Percentiles rank a stretch among this genome's conserved stretches.
Conservation (phyloP, 106 monocot species). For the Dendrobium officinale region DNA sequence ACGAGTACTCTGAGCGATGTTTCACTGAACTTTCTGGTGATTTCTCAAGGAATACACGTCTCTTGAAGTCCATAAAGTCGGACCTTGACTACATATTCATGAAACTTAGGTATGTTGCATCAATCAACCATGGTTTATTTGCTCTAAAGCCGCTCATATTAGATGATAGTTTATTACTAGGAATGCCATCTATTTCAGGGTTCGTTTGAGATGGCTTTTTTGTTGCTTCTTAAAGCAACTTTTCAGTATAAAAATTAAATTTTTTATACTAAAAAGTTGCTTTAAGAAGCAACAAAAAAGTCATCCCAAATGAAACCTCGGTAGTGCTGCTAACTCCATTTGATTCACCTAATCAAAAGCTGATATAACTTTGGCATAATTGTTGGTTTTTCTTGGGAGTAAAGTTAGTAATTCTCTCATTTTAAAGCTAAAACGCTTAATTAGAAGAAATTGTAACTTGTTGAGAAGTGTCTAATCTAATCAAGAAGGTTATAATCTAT, state of each 20-base stretch:
- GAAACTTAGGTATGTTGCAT: constrained; percentile 58
- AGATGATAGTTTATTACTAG: background rate
- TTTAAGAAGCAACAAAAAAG: too few relatives aligned
- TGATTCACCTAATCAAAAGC: too few relatives aligned
- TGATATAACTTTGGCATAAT: background rate
- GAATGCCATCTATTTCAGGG: too few relatives aligned
- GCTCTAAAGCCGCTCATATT: background rate
- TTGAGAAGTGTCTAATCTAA: background rate
- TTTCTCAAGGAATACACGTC: constrained; percentile 63
- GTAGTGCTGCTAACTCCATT: too few relatives aligned
- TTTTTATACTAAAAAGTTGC: too few relatives aligned
- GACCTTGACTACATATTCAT: constrained; percentile 88
- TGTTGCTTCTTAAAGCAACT: too few relatives aligned
- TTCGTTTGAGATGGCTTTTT: too few relatives aligned
- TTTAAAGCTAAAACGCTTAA: background rate
- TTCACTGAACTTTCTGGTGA: constrained; percentile 69
- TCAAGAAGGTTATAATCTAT: background rate
- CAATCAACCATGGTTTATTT: background rate
- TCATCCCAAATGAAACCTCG: too few relatives aligned
- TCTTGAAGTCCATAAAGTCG: constrained; percentile 80
- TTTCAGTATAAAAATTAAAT: too few relatives aligned
- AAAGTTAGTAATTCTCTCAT: too few relatives aligned
- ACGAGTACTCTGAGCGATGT: constrained; percentile 85
- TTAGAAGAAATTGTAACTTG: background rate
- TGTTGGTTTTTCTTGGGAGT: too few relatives aligned